These are phyloP conservation scores for Torulaspora microellipsoides DNA, from an alignment of 805 yeast genomes.

Conservation along the genomic window DNA sequence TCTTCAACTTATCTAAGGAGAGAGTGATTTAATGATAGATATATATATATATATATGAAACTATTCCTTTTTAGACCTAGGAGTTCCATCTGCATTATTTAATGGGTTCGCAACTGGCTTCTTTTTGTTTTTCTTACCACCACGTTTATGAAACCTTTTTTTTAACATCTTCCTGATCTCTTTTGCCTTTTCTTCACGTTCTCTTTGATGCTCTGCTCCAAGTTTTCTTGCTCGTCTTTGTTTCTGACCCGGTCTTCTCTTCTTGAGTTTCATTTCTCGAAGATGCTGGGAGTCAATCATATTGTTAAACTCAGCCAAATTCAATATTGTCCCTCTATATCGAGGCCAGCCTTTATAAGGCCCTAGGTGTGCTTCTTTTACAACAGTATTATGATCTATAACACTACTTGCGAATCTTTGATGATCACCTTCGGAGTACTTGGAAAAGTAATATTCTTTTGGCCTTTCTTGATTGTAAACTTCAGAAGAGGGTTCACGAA, in stretches of 20 bases:
- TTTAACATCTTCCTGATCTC: slow-evolving; percentile 28
- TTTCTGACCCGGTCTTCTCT: slow-evolving; percentile 31
- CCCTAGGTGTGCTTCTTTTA: slow-evolving; percentile 10
- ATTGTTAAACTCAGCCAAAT: slow-evolving; percentile 18
- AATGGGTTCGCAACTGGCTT: slow-evolving; percentile 17
- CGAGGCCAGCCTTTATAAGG: slow-evolving; percentile 12
- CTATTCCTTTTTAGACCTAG: slow-evolving; percentile 18
- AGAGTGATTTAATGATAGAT: neutral
- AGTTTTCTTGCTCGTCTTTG: slow-evolving; percentile 29
- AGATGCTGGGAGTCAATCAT: slow-evolving; percentile 11
- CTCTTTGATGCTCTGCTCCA: slow-evolving; percentile 22
- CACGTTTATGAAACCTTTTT: slow-evolving; percentile 35
- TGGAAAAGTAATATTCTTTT: slow-evolving; percentile 22
- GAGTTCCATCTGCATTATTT: slow-evolving; percentile 17
- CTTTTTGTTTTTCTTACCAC: slow-evolving; percentile 36
- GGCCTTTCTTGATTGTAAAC: slow-evolving; percentile 23
- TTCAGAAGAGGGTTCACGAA: slow-evolving; percentile 22
- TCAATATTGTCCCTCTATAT: slow-evolving; percentile 15
- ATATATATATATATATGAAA: neutral
- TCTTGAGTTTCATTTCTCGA: slow-evolving; percentile 15
- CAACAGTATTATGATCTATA: slow-evolving; percentile 16
- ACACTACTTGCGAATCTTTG: slow-evolving; percentile 19
- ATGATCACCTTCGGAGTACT: slow-evolving; percentile 12
- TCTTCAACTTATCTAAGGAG: neutral
- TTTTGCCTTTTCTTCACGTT: slow-evolving; percentile 22